Evolutionary conservation across 495 filamentous ascomycete genomes (phyloP), one percentile per base, ranked within the genome.

Genomic region (Cercophora newfieldiana): DNA sequence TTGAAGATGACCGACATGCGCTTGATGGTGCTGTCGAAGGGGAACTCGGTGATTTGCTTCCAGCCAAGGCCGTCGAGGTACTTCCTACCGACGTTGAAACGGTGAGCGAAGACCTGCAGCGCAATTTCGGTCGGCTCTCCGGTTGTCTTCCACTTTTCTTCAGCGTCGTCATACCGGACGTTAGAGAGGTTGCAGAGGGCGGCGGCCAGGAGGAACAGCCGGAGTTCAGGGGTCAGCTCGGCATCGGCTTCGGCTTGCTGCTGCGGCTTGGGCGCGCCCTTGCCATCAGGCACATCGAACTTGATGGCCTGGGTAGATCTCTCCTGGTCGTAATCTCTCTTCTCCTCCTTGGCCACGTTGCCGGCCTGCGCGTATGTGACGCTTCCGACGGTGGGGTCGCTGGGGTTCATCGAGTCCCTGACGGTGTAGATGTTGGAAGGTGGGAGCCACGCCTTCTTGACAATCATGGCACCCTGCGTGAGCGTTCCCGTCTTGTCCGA

Each of bases 401-500:
- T 84, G 7, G 88, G 82, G 58, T 88, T 80, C 56, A 81, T 83
- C 19, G 84, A 86, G 65, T 85, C 80, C 44, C 82, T 80, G 31
- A 91, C 84, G 7, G 83, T 86, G 71, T 83, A 86, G 53, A 86
- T 79, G 3, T 74, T 80, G 0, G 79, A 77, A 14, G 80, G 83
- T 0, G 91, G 91, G 58, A 95, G 80, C 92, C 92, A 96, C 2
- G 87, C 90, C 68, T 91, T 90, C 65, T 89, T 87, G 18, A 91
- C 87, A 14, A 94, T 89, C 90, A 93, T 82, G 71, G 88, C 79
- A n/a, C 88, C 88, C 71, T 90, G 87, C 0, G 91, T 95, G 21
- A 95, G 79, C 0, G 92, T 95, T 3, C 91, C 91, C 2, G 91
- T 95, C 72, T 95, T 95, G 75, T 95, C 91, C 8, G 91, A 93